These are phyloP conservation scores for Fusarium musae DNA, from an alignment of 2,329 filamentous ascomycete species.

Conservation along the genomic window DNA sequence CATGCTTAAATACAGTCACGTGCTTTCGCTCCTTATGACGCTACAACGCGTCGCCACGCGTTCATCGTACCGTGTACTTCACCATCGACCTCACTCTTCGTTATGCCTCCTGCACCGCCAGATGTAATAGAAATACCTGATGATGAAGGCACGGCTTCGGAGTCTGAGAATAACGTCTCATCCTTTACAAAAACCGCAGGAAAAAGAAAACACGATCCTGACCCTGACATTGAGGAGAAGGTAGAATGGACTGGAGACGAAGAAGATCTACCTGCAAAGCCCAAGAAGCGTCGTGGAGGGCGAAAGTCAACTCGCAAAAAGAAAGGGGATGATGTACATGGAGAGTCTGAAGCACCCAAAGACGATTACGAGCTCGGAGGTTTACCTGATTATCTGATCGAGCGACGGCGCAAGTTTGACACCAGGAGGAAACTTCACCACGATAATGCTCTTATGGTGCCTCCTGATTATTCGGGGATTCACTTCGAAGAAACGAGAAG, in stretches of 20 bases:
- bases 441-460: conserved; percentile 76
- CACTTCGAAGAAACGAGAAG: conserved; percentile 67
- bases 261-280: conserved; percentile 66
- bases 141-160: conserved; percentile 38
- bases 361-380: conserved; percentile 55
- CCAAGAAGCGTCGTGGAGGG: conserved; percentile 54
- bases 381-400: conserved; percentile 74
- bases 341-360: conserved; percentile 51
- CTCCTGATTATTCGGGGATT: conserved; percentile 80
- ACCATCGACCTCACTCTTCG: not conserved
- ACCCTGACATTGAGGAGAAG: conserved; percentile 54
- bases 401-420: conserved; percentile 77
- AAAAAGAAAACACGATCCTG: conserved; percentile 53
- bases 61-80: not conserved
- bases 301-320: conserved; percentile 47
- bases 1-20: conserved; percentile 26
- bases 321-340: conserved; percentile 40
- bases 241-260: conserved; percentile 69
- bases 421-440: conserved; percentile 66
- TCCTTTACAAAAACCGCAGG: conserved; percentile 15
- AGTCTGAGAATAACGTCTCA: conserved; percentile 21
- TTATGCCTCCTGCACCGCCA: conserved; percentile 24
- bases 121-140: conserved; percentile 46
- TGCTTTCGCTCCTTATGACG: conserved; percentile 35
- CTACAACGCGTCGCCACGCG: conserved; percentile 31